phyloP scores from a whole-genome alignment of 2,329 filamentous ascomycete genomes.

The Hypoxylon sp. region DNA sequence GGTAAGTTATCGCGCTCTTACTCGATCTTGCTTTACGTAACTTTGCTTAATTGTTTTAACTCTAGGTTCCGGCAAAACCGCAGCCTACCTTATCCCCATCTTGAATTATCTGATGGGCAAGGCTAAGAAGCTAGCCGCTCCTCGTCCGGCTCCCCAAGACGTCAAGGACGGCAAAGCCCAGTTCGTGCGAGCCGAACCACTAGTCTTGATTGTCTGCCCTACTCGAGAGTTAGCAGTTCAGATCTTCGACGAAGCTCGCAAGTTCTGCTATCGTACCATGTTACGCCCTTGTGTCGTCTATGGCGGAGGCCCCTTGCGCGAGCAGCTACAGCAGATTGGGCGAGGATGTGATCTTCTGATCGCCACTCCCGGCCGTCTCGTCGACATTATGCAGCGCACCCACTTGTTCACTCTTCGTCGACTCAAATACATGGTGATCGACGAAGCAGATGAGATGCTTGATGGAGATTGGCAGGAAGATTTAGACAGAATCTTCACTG shows the following conservation, averaged over 20 bases:
- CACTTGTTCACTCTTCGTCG: slow-evolving; percentile 79
- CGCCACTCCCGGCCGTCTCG: slow-evolving; percentile 87
- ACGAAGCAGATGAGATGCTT: slow-evolving; percentile 96
- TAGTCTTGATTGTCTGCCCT: slow-evolving; percentile 88
- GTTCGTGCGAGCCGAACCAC: slow-evolving; percentile 81
- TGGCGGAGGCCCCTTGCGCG: slow-evolving; percentile 80
- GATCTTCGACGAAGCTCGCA: slow-evolving; percentile 94
- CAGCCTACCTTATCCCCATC: slow-evolving; percentile 90
- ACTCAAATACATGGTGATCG: slow-evolving; percentile 85
- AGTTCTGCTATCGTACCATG: slow-evolving; percentile 95
- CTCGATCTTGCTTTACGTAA: not conserved
- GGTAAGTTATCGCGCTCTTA: slow-evolving; percentile 71
- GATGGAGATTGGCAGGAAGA: slow-evolving; percentile 83
- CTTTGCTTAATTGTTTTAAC: slow-evolving; percentile 24
- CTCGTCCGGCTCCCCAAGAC: slow-evolving; percentile 75
- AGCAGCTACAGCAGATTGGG: slow-evolving; percentile 80
- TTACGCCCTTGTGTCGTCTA: slow-evolving; percentile 92
- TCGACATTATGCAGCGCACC: slow-evolving; percentile 84
- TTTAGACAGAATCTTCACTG: slow-evolving; percentile 81
- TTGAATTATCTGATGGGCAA: slow-evolving; percentile 96
- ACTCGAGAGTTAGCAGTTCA: slow-evolving; percentile 93
- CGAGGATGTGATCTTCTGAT: slow-evolving; percentile 93
- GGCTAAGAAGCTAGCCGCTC: slow-evolving; percentile 86
- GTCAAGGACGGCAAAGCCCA: slow-evolving; percentile 65
- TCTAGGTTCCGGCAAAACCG: slow-evolving; percentile 94